Conservation (phyloP, 2,329 filamentous ascomycete genomes). For the Knufia petricola region DNA sequence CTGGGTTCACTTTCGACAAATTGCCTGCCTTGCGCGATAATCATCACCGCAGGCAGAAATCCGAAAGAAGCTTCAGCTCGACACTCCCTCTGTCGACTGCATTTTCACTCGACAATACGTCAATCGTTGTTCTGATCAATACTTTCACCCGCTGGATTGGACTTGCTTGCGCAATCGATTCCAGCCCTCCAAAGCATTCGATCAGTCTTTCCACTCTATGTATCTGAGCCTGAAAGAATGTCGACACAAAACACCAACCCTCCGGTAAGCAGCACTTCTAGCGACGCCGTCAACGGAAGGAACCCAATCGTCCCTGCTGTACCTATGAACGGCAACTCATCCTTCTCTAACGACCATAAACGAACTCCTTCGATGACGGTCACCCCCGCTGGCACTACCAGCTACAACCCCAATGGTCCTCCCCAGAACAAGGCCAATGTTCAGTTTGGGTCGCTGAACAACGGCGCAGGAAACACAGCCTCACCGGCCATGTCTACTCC, state of each 20-base stretch:
- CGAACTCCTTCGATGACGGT: conserved; percentile 89
- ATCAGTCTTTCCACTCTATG: conserved; percentile 20
- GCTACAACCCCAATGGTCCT: conserved; percentile 60
- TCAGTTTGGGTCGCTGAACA: conserved; percentile 55
- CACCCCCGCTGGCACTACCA: conserved; percentile 68
- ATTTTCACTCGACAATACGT: neutral
- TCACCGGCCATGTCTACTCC: conserved; percentile 40
- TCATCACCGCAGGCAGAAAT: neutral
- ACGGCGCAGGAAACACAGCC: conserved; percentile 51
- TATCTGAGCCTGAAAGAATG: conserved; percentile 24
- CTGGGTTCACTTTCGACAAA: neutral
- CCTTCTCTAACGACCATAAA: conserved; percentile 54
- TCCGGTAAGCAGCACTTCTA: conserved; percentile 19
- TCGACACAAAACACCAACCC: conserved; percentile 24
- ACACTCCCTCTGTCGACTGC: neutral
- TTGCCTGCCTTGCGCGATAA: neutral
- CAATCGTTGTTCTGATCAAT: neutral
- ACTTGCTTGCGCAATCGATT: conserved; percentile 12
- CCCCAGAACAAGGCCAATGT: conserved; percentile 39
- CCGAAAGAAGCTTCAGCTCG: neutral
- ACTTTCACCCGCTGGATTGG: neutral
- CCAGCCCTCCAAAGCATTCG: conserved; percentile 14
- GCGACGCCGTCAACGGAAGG: conserved; percentile 23
- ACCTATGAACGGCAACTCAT: conserved; percentile 55
- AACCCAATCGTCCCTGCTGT: conserved; percentile 50